Evolutionary conservation across 805 yeast genomes (phyloP).

Genomic region (Debaryomyces prosopidis): DNA sequence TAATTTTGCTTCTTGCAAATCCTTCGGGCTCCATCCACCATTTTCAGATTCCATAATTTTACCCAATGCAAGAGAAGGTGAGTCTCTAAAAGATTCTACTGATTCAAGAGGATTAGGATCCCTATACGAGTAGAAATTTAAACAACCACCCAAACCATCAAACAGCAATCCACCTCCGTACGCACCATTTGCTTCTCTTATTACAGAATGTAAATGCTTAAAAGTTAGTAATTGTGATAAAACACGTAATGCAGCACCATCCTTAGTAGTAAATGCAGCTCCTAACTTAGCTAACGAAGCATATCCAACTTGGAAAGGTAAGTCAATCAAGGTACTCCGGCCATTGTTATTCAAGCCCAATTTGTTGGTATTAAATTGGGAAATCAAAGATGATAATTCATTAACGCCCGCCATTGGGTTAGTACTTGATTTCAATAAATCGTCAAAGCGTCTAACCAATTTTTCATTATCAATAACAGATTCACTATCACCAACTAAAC

Average conservation of each 20-base stretch:
- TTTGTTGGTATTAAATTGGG: slow-evolving; percentile 13
- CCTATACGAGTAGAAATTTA: slow-evolving; percentile 85
- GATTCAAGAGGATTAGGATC: slow-evolving; percentile 87
- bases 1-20: slow-evolving; percentile 85
- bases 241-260: slow-evolving; percentile 84
- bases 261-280: slow-evolving; percentile 62
- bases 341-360: slow-evolving; percentile 10
- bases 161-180: slow-evolving; percentile 94
- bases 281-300: slow-evolving; percentile 70
- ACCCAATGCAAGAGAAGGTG: slow-evolving; percentile 47
- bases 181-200: slow-evolving; percentile 96
- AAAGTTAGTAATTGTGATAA: slow-evolving; percentile 79
- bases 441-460: slow-evolving; percentile 34
- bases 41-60: slow-evolving; percentile 20
- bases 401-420: slow-evolving; percentile 8
- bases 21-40: slow-evolving; percentile 56
- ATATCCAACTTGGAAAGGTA: slow-evolving; percentile 90
- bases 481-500: slow-evolving; percentile 58
- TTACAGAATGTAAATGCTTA: slow-evolving; percentile 81
- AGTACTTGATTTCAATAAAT: slow-evolving; percentile 4
- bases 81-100: slow-evolving; percentile 53
- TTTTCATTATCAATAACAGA: slow-evolving; percentile 36
- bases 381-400: slow-evolving; percentile 15
- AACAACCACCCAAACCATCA: slow-evolving; percentile 76
- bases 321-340: slow-evolving; percentile 51